These are phyloP conservation scores for Saccharomycodes ludwigii DNA, from an alignment of 805 yeast genomes.

Conservation along the genomic window DNA sequence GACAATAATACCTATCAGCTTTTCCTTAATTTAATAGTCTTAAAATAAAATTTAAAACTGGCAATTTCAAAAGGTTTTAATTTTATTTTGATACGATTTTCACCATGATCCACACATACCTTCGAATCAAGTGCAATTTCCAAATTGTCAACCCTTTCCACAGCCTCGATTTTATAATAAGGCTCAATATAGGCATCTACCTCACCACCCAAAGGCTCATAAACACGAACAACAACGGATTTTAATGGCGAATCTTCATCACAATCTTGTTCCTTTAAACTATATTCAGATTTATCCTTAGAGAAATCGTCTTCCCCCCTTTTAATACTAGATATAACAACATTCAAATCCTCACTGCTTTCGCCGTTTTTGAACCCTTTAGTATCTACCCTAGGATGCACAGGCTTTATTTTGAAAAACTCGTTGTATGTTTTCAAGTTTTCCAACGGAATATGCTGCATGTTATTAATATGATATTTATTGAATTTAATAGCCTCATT, in stretches of 20 bases:
- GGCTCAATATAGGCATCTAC: conserved; percentile 40
- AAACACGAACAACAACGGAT: conserved; percentile 59
- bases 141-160: conserved; percentile 45
- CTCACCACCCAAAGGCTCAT: conserved; percentile 81
- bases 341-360: conserved; percentile 38
- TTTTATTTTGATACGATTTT: conserved; percentile 24
- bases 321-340: conserved; percentile 67
- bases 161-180: conserved; percentile 31
- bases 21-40: conserved; percentile 1
- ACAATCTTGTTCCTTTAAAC: conserved; percentile 29
- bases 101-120: conserved; percentile 30
- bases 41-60: conserved; percentile 23
- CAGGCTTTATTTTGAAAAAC: no score
- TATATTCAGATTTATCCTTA: conserved; percentile 32
- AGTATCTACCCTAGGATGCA: no score
- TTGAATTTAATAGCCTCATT: conserved; percentile 73
- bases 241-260: conserved; percentile 25
- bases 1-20: background rate
- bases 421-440: no score
- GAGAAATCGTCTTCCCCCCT: conserved; percentile 72
- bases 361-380: conserved; percentile 23
- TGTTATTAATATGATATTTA: conserved; percentile 25
- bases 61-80: conserved; percentile 75
- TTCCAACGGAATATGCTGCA: conserved; percentile 4
- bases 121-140: conserved; percentile 33